Base-by-base conservation (phyloP, 495 filamentous ascomycete species). In the Podospora bellae-mahoneyi region DNA sequence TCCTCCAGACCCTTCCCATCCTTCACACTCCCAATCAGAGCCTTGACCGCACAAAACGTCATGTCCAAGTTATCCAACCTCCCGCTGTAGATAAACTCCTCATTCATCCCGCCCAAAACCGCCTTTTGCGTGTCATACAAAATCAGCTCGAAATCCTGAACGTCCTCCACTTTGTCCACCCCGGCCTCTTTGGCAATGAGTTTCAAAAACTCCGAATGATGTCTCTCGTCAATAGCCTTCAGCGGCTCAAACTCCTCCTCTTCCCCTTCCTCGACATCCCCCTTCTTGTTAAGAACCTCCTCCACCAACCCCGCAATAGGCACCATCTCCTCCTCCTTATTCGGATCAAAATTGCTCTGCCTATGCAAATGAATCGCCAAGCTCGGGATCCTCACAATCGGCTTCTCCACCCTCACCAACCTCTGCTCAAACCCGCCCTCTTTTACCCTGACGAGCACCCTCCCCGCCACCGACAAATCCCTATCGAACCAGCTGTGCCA, bases 281-380 rank as follows among this genome's bases (percentile, higher is more conserved):
- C 32, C 27, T 74, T 67, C 65, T 92, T 84, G 81, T 97, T 97
- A 66, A 99, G 85, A 77, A 96, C 94, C 6, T 92, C 91, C 39
- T 91, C 87, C 27, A 91, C 89, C 48, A 98, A 84, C 28, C 95
- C 96, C 5, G 91, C 89, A 72, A 99, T 97, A 5, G 95, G 95
- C 71, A 96, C 93, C 55, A 99, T 79, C 76, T 99, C 95, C 18
- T 90, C 91, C 81, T 99, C 95, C 81, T 97, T 97, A 83, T 98
- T 98, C 77, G 96, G 97, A 28, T 89, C 78, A 72, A 99, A 99
- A 65, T 81, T 89, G 64, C 92, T 86, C 71, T 91, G 88, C 19
- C 93, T 89, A 66, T 96, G 91, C 58, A 99, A 83, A 79, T 99
- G 95, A 71, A 98, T 94, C 34, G 95, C 95, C 73, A 99, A 83